Percentiles rank a stretch among this genome's conserved stretches.
phyloP scores from a whole-genome alignment of 305 asterid species.

The Fraxinus ornus region DNA sequence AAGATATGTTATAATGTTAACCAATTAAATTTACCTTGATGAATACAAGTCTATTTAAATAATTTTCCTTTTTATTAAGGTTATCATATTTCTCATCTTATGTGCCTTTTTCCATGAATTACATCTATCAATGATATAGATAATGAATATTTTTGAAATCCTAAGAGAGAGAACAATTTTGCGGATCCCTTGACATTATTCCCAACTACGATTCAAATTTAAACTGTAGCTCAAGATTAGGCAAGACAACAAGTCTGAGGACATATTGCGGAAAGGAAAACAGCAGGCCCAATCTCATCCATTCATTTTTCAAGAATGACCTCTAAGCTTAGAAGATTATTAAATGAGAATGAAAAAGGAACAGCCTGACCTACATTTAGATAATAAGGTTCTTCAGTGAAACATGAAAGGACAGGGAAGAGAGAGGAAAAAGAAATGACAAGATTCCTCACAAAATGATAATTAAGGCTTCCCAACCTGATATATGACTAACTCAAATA shows the following conservation, averaged over 20 bases:
- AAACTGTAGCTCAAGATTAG: not conserved
- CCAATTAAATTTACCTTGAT: not conserved
- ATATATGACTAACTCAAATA: not conserved
- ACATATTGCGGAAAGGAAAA: not conserved
- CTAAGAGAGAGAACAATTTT: not conserved
- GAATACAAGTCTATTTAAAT: not conserved
- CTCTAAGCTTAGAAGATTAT: not conserved
- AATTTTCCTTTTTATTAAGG: not conserved
- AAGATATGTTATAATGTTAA: not conserved
- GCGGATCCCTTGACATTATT: not conserved
- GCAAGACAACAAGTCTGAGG: not conserved
- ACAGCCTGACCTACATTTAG: not conserved
- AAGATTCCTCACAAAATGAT: not conserved
- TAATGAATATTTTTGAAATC: not conserved
- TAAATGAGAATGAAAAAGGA: not conserved
- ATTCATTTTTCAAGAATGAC: not conserved
- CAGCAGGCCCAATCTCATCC: not conserved
- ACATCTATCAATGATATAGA: not conserved
- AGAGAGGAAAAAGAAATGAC: not conserved
- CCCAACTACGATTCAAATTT: not conserved
- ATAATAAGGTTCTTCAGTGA: not conserved
- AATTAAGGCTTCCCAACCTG: not conserved
- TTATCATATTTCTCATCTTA: not conserved
- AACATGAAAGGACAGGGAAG: not conserved
- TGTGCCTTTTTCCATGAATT: not conserved